Evolutionary conservation across 495 filamentous ascomycete genomes (phyloP).

Genomic region (Annulohypoxylon nitens): DNA sequence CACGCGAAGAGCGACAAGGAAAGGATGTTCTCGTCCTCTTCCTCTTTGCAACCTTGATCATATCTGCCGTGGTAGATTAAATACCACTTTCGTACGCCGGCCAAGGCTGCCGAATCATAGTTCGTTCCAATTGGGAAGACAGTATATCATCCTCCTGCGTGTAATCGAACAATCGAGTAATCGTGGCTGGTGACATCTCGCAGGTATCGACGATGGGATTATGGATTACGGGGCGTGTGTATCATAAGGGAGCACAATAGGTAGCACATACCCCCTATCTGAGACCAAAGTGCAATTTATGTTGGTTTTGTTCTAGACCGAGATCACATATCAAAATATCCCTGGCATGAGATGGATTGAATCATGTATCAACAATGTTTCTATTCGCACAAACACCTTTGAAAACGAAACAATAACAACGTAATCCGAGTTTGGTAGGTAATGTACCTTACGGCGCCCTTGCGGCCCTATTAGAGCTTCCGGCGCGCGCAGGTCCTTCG

Average conservation of each 20-base stretch:
- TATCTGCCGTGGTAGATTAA: slow-evolving; percentile 17
- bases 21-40: slow-evolving; percentile 8
- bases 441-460: slow-evolving; percentile 26
- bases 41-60: slow-evolving; percentile 20
- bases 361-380: slow-evolving; percentile 41
- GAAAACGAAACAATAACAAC: slow-evolving; percentile 33
- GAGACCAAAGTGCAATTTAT: slow-evolving; percentile 28
- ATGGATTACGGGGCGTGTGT: slow-evolving; percentile 27
- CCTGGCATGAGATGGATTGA: slow-evolving; percentile 38
- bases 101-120: slow-evolving; percentile 21
- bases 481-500: slow-evolving; percentile 16
- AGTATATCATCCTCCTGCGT: slow-evolving; percentile 38
- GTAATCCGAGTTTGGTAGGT: slow-evolving; percentile 26
- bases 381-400: slow-evolving; percentile 27
- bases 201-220: slow-evolving; percentile 13
- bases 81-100: slow-evolving; percentile 5
- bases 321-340: slow-evolving; percentile 39
- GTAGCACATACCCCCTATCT: slow-evolving; percentile 24
- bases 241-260: slow-evolving; percentile 7
- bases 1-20: slow-evolving; percentile 43
- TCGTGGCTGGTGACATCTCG: slow-evolving; percentile 41
- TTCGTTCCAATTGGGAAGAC: slow-evolving; percentile 35
- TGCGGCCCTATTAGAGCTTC: slow-evolving; percentile 26
- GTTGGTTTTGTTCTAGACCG: slow-evolving; percentile 39
- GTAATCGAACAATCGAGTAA: slow-evolving; percentile 42